A percentile compares a stretch with the other conserved stretches of the same genome.
Conservation (phyloP, 768 basidiomycete genomes). For the Phylloporus sp. region DNA sequence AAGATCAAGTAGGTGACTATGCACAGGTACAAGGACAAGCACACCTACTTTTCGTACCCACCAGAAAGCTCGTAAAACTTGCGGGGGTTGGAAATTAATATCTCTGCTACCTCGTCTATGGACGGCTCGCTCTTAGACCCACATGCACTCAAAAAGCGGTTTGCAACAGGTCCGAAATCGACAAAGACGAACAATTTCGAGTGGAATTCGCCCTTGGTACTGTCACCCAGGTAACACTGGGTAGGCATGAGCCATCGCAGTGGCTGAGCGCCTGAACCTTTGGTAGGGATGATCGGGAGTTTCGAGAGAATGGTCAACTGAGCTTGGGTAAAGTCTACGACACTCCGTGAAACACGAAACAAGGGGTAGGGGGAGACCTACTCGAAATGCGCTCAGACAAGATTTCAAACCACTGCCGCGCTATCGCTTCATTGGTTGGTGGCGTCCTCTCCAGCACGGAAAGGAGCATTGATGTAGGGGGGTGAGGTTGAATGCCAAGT, state of each 20-base stretch:
- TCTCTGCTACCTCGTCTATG: constrained; percentile 73
- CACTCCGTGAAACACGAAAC: constrained; percentile 1
- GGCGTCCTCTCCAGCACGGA: constrained; percentile 55
- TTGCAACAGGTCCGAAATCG: constrained; percentile 80
- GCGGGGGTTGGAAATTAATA: constrained; percentile 63
- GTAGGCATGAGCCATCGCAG: constrained; percentile 51
- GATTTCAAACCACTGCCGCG: constrained; percentile 63
- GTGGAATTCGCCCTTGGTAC: constrained; percentile 56
- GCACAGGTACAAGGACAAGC: not conserved
- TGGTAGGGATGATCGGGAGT: constrained; percentile 64
- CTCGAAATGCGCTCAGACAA: constrained; percentile 62
- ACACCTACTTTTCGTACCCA: constrained; percentile 60
- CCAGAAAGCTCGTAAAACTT: constrained; percentile 70
- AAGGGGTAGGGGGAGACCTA: constrained; percentile 28
- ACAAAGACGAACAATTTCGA: constrained; percentile 85
- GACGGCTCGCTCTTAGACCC: constrained; percentile 88
- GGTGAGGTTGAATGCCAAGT: constrained; percentile 67
- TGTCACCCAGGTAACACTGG: constrained; percentile 66
- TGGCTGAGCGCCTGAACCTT: constrained; percentile 27
- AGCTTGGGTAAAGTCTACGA: constrained; percentile 51
- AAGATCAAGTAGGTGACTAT: not conserved
- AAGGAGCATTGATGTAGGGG: constrained; percentile 59
- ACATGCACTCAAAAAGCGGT: constrained; percentile 79
- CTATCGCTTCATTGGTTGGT: constrained; percentile 51
- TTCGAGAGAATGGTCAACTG: constrained; percentile 58